A percentile compares a stretch with the other conserved stretches of the same genome.
These are phyloP conservation scores for Glaciozyma antarctica DNA, from an alignment of 768 basidiomycete species.

Conservation along the genomic window DNA sequence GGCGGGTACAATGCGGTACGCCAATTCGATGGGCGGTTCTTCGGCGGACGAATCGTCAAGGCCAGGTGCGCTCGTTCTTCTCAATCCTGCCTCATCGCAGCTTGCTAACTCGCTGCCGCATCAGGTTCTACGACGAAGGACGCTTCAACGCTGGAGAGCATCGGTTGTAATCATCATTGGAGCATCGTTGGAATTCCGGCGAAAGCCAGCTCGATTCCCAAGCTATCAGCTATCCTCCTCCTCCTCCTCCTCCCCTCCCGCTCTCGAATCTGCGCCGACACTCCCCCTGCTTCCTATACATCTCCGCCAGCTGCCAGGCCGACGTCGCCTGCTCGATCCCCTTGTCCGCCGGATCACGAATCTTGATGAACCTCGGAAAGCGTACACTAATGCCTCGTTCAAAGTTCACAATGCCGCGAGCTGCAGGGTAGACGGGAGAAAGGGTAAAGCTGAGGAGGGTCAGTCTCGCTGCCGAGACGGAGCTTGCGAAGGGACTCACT, in stretches of 20 bases:
- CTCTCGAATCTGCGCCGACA: background rate
- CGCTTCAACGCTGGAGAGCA: conserved; percentile 13
- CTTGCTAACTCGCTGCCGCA: background rate
- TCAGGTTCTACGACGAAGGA: conserved; percentile 25
- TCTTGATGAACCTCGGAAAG: conserved; percentile 73
- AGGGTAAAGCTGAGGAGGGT: conserved; percentile 19
- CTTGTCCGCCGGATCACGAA: conserved; percentile 59
- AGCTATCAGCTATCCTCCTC: no score
- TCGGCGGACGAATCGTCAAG: conserved; percentile 72
- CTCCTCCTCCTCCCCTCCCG: no score
- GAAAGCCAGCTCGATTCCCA: no score
- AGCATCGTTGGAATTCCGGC: no score
- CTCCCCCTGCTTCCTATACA: conserved; percentile 56
- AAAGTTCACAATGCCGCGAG: conserved; percentile 52
- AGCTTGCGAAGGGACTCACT: conserved; percentile 31
- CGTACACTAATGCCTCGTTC: conserved; percentile 68
- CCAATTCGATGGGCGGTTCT: conserved; percentile 84
- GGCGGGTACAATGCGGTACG: conserved; percentile 93
- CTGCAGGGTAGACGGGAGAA: conserved; percentile 72
- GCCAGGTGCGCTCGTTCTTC: conserved; percentile 48
- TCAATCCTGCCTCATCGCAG: conserved; percentile 45
- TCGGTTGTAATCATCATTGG: conserved; percentile 2
- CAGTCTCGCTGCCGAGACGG: background rate
- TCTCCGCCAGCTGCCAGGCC: conserved; percentile 56
- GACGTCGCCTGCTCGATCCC: conserved; percentile 61